Base-by-base conservation (phyloP, 768 basidiomycete species). In the Gymnopilus junonius region DNA sequence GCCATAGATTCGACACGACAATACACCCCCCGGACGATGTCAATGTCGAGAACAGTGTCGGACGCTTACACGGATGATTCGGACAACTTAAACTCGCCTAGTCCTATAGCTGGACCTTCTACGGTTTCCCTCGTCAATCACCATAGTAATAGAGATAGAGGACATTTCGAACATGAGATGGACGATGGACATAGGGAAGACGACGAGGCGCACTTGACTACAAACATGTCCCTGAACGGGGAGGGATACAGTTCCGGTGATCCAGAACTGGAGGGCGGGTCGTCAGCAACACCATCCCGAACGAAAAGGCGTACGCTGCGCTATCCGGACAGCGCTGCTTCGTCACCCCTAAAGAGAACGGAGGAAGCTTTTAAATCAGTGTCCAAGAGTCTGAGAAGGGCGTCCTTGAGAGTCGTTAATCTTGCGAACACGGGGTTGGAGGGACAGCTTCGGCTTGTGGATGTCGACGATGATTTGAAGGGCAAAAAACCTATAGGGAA, bases 371-470 rank as follows among this genome's bases (percentile, higher is more conserved):
- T 92, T 51, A 85, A 83, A 67, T 77, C 81, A 29, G 82, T 91
- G 29, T 85, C 85, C 15, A 80, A 81, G 60, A 85, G 79, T 59
- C 64, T 93, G 6, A 81, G 84, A 12, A 81, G 89, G 21, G 87
- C 88, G 53, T 92, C 91, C 10, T 71, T 90, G 62, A 87, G 94
- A 15, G 92, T 95, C n/a, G 93, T 93, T 45, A 94, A 93, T 70
- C 74, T 95, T 59, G 86, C 85, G 8, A 86, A 85, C 1, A 77
- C 80, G 14, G 87, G 85, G 0, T 67, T 89, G 64, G 88, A 88
- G 60, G 83, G 83, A 15, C 88, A 88, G 61, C 72, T 89, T 17
- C 79, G 85, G 31, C 69, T 91, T 27, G 77, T 73, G 6, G 87
- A 89, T 55, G 82, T 69, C 1, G 81, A 81, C 40, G 80, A 81